phyloP scores from a whole-genome alignment of 2,329 filamentous ascomycete genomes.

The Triangularia verruculosa region DNA sequence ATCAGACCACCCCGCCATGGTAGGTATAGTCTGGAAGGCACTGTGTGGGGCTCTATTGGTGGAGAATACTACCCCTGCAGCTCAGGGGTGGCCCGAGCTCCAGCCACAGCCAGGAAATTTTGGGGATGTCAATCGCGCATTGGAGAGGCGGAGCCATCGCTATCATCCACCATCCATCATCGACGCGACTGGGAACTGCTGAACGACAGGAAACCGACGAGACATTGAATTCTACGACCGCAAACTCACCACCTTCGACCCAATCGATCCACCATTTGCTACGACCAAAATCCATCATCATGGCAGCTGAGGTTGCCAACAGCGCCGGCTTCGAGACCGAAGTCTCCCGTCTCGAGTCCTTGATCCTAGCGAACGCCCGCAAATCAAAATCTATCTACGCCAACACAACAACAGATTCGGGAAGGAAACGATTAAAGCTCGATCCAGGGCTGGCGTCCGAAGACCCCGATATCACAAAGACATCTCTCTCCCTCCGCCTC shows the following conservation, averaged over 20 bases:
- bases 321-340: constrained; percentile 20
- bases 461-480: constrained; percentile 40
- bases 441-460: constrained; percentile 37
- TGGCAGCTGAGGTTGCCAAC: constrained; percentile 33
- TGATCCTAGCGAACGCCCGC: constrained; percentile 43
- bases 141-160: constrained; percentile 15
- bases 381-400: constrained; percentile 40
- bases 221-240: background rate
- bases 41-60: background rate
- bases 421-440: constrained; percentile 35
- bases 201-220: background rate
- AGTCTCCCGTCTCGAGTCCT: constrained; percentile 34
- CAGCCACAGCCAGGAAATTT: constrained; percentile 22
- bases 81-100: constrained; percentile 19
- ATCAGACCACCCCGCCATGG: constrained; percentile 15
- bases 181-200: constrained; percentile 4
- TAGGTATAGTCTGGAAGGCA: background rate
- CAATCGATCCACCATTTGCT: background rate
- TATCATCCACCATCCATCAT: constrained; percentile 8
- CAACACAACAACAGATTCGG: constrained; percentile 26
- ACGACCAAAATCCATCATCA: constrained; percentile 1
- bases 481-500: constrained; percentile 56
- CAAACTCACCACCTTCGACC: background rate
- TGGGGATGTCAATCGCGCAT: background rate
- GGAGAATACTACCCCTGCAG: background rate